Percentiles rank a stretch among this genome's conserved stretches.
These are phyloP conservation scores for Cercospora beticola DNA, from an alignment of 2,329 filamentous ascomycete genomes.

Conservation along the genomic window DNA sequence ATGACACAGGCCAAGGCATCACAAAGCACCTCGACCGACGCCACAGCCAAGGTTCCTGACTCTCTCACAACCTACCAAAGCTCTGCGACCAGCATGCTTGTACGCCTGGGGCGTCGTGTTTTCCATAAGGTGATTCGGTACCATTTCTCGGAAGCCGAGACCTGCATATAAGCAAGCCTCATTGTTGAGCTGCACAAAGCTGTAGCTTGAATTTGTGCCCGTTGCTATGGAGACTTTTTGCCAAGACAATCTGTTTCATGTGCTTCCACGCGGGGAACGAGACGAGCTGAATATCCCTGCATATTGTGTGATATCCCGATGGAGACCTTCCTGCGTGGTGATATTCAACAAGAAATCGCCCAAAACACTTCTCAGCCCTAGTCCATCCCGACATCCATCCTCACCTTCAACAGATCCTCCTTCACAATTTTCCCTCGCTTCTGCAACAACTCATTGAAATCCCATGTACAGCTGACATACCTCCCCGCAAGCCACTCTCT, in stretches of 20 bases:
- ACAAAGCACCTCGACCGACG: neutral
- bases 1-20: slow-evolving; percentile 11
- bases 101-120: neutral
- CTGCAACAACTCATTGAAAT: slow-evolving; percentile 41
- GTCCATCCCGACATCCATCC: slow-evolving; percentile 26
- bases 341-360: neutral
- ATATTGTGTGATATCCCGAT: neutral
- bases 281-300: neutral
- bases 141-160: neutral
- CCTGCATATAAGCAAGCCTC: neutral
- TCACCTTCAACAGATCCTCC: slow-evolving; percentile 40
- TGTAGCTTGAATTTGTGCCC: neutral
- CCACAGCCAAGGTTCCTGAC: slow-evolving; percentile 5
- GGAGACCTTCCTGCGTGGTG: neutral
- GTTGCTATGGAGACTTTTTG: slow-evolving; percentile 6
- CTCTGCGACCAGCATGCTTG: neutral
- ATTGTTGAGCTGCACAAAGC: neutral
- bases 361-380: neutral
- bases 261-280: neutral
- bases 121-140: neutral
- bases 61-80: slow-evolving; percentile 9
- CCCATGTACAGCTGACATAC: slow-evolving; percentile 42
- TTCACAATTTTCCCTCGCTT: slow-evolving; percentile 40
- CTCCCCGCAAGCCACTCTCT: slow-evolving; percentile 43
- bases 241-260: neutral